phyloP scores from a whole-genome alignment of 2,329 filamentous ascomycete genomes.

The Cercospora janseana region DNA sequence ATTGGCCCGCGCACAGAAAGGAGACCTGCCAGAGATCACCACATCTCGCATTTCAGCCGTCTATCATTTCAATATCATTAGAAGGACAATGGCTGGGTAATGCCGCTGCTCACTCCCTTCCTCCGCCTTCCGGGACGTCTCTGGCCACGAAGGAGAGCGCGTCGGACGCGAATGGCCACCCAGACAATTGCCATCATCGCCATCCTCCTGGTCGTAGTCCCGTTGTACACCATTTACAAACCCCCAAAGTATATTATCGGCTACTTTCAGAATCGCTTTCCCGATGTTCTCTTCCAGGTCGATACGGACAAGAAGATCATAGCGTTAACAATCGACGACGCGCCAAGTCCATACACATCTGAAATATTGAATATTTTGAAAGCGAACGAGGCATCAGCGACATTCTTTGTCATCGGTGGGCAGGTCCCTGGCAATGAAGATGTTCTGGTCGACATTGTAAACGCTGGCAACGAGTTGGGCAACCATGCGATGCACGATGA shows the following conservation, averaged over 20 bases:
- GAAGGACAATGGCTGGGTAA: conserved; percentile 24
- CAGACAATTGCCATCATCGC: conserved; percentile 29
- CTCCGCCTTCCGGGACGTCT: conserved; percentile 35
- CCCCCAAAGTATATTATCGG: conserved; percentile 69
- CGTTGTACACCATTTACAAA: conserved; percentile 73
- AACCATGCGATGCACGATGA: conserved; percentile 92
- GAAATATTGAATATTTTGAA: conserved; percentile 69
- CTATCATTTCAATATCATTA: neutral
- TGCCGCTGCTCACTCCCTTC: conserved; percentile 36
- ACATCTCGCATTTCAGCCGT: neutral
- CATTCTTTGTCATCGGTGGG: conserved; percentile 83
- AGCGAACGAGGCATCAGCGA: conserved; percentile 66
- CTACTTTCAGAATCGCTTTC: conserved; percentile 69
- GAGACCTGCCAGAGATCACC: neutral
- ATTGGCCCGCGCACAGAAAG: conserved; percentile 15
- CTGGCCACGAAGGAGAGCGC: conserved; percentile 34
- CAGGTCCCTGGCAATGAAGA: conserved; percentile 61
- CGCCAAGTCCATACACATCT: conserved; percentile 68
- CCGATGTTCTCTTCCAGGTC: conserved; percentile 75
- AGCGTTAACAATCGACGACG: conserved; percentile 84
- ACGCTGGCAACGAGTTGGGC: conserved; percentile 61
- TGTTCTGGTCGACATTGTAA: conserved; percentile 53
- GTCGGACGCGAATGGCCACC: conserved; percentile 34
- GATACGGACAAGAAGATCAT: conserved; percentile 61
- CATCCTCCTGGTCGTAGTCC: conserved; percentile 36